Percentiles rank a stretch among this genome's conserved stretches.
These are phyloP conservation scores for Lodderomyces orthopsilosis DNA, from an alignment of 1,139 yeast genomes.

Conservation along the genomic window DNA sequence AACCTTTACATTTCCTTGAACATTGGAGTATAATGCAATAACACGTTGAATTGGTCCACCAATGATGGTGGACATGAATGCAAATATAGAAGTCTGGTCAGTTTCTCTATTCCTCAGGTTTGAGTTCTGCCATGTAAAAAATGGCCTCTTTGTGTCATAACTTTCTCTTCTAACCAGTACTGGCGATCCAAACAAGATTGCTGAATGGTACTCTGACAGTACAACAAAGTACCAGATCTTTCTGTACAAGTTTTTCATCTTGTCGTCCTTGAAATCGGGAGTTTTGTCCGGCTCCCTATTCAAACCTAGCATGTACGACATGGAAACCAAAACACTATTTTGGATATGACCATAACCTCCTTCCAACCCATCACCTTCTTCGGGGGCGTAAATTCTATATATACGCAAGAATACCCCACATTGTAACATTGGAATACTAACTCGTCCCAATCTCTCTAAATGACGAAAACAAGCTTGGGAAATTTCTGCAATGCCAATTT, in stretches of 20 bases:
- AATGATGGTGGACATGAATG: conserved; percentile 17
- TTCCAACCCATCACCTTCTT: conserved; percentile 49
- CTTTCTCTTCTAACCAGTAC: conserved; percentile 25
- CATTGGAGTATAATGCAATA: conserved; percentile 6
- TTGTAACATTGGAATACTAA: conserved; percentile 27
- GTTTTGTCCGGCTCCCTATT: conserved; percentile 40
- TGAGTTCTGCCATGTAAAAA: conserved; percentile 13
- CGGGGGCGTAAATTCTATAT: conserved; percentile 48
- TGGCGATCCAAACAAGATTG: conserved; percentile 43
- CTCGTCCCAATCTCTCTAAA: conserved; percentile 24
- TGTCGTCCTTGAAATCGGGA: conserved; percentile 19
- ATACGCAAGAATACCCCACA: conserved; percentile 41
- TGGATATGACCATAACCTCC: conserved; percentile 41
- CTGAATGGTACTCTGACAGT: conserved; percentile 30
- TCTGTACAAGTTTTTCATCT: conserved; percentile 38
- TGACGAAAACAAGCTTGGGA: conserved; percentile 30
- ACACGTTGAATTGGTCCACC: conserved; percentile 14
- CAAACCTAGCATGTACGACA: conserved; percentile 45
- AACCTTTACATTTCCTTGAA: conserved; percentile 9
- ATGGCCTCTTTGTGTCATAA: conserved; percentile 41
- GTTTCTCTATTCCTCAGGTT: conserved; percentile 15
- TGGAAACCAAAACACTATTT: conserved; percentile 36
- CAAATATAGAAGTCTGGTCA: conserved; percentile 18
- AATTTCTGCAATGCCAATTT: conserved; percentile 24
- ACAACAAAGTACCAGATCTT: conserved; percentile 50